phyloP scores from a whole-genome alignment of 75 land plant species.

The Azolla pinnata region DNA sequence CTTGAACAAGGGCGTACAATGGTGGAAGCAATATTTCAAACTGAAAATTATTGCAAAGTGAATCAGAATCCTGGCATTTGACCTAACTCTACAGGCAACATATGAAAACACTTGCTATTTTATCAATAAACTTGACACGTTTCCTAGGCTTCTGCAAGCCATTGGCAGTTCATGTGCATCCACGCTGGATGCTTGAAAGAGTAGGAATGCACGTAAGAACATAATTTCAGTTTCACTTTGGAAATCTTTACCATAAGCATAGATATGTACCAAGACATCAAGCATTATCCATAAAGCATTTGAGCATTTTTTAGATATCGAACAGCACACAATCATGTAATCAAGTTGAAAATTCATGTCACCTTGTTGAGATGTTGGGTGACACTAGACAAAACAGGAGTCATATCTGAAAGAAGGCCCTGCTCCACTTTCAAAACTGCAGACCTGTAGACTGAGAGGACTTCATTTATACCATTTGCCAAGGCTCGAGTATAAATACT shows the following conservation, averaged over 20 bases:
- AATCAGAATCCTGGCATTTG: too few species aligned
- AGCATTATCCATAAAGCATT: not conserved
- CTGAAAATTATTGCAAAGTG: conserved; percentile 36
- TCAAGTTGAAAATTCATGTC: not conserved
- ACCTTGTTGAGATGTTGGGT: conserved; percentile 92
- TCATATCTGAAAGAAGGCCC: conserved; percentile 64
- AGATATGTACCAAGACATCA: not conserved
- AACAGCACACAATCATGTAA: not conserved
- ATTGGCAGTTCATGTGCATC: too few species aligned
- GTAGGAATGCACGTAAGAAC: too few species aligned
- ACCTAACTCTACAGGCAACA: too few species aligned
- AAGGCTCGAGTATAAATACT: conserved; percentile 90
- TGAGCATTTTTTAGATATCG: not conserved
- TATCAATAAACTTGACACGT: too few species aligned
- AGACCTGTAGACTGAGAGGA: conserved; percentile 75
- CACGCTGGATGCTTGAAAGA: too few species aligned
- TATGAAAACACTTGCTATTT: too few species aligned
- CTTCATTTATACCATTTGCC: conserved; percentile 86
- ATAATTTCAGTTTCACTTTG: too few species aligned
- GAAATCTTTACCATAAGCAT: too few species aligned
- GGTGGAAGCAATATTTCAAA: conserved; percentile 86
- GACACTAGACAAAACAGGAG: conserved; percentile 80
- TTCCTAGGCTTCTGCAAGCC: too few species aligned
- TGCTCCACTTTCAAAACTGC: conserved; percentile 94
- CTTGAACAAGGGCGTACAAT: conserved; percentile 66